Conservation (phyloP, 768 basidiomycete genomes). For the Coprinopsis strossmayeri region DNA sequence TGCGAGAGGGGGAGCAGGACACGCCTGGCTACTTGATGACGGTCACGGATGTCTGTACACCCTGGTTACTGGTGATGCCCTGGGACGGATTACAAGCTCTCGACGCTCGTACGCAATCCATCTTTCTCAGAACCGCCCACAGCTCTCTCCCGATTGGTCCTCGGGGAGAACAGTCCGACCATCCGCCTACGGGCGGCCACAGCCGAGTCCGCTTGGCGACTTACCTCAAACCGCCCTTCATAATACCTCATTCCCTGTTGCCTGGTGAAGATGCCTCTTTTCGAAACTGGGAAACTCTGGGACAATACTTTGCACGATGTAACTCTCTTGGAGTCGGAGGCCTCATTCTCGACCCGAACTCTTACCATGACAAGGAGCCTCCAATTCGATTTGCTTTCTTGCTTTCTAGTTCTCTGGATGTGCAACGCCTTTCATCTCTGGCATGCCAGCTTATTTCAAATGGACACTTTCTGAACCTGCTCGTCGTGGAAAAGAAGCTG, state of each 20-base stretch:
- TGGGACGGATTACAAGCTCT: conserved; percentile 2
- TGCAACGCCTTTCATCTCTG: conserved; percentile 10
- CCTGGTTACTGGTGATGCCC: conserved; percentile 8
- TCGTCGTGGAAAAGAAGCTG: conserved; percentile 16
- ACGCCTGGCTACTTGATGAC: not conserved
- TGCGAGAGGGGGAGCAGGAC: not conserved
- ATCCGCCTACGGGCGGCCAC: too few species aligned
- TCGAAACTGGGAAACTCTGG: conserved; percentile 23
- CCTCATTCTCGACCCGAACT: not conserved
- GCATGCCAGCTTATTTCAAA: conserved; percentile 17
- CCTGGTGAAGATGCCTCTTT: conserved; percentile 13
- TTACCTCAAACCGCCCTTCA: conserved; percentile 58
- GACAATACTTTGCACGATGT: conserved; percentile 19
- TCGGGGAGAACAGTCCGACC: not conserved
- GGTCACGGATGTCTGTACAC: not conserved
- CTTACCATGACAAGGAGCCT: conserved; percentile 14
- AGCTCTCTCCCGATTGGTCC: conserved; percentile 5
- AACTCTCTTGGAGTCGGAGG: conserved; percentile 8
- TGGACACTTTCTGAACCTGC: conserved; percentile 9
- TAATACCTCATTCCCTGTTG: conserved; percentile 31
- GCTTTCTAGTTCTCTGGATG: conserved; percentile 7
- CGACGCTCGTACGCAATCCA: not conserved
- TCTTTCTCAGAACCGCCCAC: not conserved
- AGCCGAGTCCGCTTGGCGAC: too few species aligned
- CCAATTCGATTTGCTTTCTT: conserved; percentile 7